phyloP scores from a whole-genome alignment of 2,329 filamentous ascomycete species.

The Botrytis hyacinthi region DNA sequence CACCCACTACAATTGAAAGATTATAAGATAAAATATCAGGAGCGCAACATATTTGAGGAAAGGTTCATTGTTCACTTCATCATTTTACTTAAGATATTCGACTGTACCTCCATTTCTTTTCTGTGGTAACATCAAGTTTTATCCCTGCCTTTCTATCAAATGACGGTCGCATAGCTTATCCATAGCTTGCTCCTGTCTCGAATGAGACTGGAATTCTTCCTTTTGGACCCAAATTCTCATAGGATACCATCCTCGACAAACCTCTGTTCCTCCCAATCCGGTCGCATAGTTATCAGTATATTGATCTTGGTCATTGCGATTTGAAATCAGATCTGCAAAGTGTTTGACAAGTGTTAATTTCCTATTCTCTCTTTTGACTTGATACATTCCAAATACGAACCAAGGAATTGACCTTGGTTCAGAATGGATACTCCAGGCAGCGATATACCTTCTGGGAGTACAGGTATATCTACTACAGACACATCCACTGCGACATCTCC shows the following conservation, averaged over 20 bases:
- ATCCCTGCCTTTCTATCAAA: constrained; percentile 12
- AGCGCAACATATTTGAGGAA: constrained; percentile 10
- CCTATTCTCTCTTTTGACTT: constrained; percentile 29
- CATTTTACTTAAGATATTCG: background rate
- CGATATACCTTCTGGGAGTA: constrained; percentile 31
- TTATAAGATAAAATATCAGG: background rate
- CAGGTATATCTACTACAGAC: constrained; percentile 34
- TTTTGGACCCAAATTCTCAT: background rate
- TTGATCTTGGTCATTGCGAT: constrained; percentile 33
- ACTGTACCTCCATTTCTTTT: constrained; percentile 5
- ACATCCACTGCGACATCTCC: constrained; percentile 25
- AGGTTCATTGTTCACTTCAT: constrained; percentile 4
- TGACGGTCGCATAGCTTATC: constrained; percentile 17
- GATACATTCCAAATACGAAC: constrained; percentile 17
- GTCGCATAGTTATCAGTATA: constrained; percentile 21
- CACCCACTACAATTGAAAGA: constrained; percentile 1
- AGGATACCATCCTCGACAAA: constrained; percentile 7
- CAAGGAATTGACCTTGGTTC: constrained; percentile 17
- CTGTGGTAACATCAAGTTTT: background rate
- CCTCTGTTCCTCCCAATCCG: background rate
- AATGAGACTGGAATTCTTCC: constrained; percentile 12
- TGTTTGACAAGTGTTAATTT: constrained; percentile 31
- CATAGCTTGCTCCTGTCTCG: constrained; percentile 13
- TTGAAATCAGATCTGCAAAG: constrained; percentile 30
- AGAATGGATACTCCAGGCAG: constrained; percentile 34